Base-by-base conservation (phyloP, 176 grass and related monocot genomes). In the Stipa capillata region DNA sequence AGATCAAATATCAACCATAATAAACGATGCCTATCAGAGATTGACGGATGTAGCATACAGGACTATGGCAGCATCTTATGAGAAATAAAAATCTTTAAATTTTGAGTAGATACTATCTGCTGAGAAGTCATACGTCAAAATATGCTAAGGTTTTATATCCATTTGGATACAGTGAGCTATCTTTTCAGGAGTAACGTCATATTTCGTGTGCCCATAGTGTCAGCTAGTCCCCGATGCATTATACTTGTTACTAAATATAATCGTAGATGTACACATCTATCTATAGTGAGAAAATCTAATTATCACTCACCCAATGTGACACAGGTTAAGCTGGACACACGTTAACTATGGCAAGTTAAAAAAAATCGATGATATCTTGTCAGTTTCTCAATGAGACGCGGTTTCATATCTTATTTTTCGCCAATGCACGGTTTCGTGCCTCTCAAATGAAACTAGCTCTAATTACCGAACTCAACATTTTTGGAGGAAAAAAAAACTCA, bases 361-460 rank as follows among this genome's bases (percentile, higher is more conserved):
- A 1, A 17, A 18, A 3, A 16, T 0, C 2, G 1, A 61, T 4
- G 14, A 37, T 4, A 37, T 11, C 1, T 36, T 10, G 7, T 7
- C n/a, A 16, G 2, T 34, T n/a, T 36, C n/a, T n/a, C 11, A 0
- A 0, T 9, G 0, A n/a, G 32, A 4, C 0, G 1, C 29, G 8
- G 9, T 5, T 3, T 53, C n/a, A 1, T 3, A 24, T n/a, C n/a
- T n/a, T n/a, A n/a, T n/a, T n/a, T n/a, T n/a, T n/a, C n/a, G n/a
- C n/a, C n/a, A n/a, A n/a, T n/a, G n/a, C n/a, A n/a, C n/a, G n/a
- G n/a, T n/a, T n/a, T n/a, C n/a, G n/a, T n/a, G n/a, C 8, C 8
- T 39, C 4, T 4, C 0, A 64, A 23, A 24, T 0, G 8, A 65
- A 40, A 23, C 12, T 3, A 4, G 16, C 2, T 12, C 5, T 7